Evolutionary conservation across 148 eudicot genomes (phyloP), one percentile per base, ranked within the genome.

Genomic region (Rhododendron ovatum): DNA sequence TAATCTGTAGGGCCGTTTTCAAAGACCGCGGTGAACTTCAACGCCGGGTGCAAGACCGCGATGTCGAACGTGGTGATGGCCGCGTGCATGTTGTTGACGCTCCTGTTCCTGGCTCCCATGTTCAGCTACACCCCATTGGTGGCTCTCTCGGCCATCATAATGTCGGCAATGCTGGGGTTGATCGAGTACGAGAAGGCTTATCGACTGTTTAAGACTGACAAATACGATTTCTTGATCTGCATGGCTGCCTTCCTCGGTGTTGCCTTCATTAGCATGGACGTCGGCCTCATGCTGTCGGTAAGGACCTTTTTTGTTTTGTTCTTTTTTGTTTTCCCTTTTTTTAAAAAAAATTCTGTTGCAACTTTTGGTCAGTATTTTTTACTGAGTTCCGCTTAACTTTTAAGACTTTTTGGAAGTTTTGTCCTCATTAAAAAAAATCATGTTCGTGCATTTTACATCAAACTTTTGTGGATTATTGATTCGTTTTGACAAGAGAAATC

Each of bases 121-220:
- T 97, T 97, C 75, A 93, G 93, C 45, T 93, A 97, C 90, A 97
- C 99, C 1, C 99, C 99, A 0, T 90, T 91, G 37, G 99, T 95
- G 6, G 95, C 94, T 4, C 95, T 97, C 28, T 93, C 99, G 3
- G 95, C 98, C 28, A 97, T 97, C 50, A 97, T 97, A 84, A 94
- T 93, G 90, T 90, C 98, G 26, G 99, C 99, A 0, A 95, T 97
- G 98, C 84, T 97, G 10, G 98, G 96, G 9, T 89, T 97, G 33
- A 91, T 97, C n/a, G 93, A 97, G 75, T 97, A 90, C 53, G 88
- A 92, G 7, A 91, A 94, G 88, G 88, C 84, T 1, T 88, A 82
- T 86, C 95, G 93, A 83, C 90, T 95, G 7, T 93, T 57, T 88
- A 92, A 95, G 86, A 93, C 94, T 0, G 99, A 97, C 86, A 97